Base-by-base conservation (phyloP, 2,329 filamentous ascomycete species). In the Colletotrichum sp. region DNA sequence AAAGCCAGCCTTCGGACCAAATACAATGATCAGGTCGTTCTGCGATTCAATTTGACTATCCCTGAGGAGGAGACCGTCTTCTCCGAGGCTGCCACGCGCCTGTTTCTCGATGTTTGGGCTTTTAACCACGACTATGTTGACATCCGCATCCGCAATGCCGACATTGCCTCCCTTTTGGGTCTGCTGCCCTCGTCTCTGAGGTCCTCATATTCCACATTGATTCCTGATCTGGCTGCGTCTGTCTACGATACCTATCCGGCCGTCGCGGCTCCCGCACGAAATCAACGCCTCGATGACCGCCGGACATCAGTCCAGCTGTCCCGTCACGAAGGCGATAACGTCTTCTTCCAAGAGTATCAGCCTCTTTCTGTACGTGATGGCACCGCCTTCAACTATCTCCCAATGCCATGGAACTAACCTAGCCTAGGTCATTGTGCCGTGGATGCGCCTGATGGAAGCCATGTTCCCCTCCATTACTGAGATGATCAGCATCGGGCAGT, bases 291-390 rank as follows among this genome's bases (percentile, higher is more conserved):
- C 21, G 28, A 73, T 79, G 83, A 79, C 71, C 85, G 77, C 72
- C 80, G 76, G 66, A 81, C 76, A 75, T 82, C 78, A 68, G 81
- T 80, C 77, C 85, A 79, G 57, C 80, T 77, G 24, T 69, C 83
- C 78, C 63, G 84, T 81, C 82, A 83, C 13, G 84, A 85, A 72
- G 81, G 86, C n/a, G 91, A 93, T 74, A 95, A 96, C 81, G 88
- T 98, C 52, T 99, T 98, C 87, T 99, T 99, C 86, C 91, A 92
- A 68, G 93, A 98, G 82, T 99, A 98, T 84, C 97, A 98, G 82
- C 95, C 96, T 3, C 88, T 98, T 26, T 92, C 94, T 5, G 96
- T 80, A 69, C 18, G 79, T 59, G 30, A 49, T 21, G 52, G n/a
- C 34, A 4, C 32, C 32, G 24, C 59, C 49, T 59, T 8, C 60